Conservation (phyloP, 78 protist genomes). For the Dictyostelium purpureum region DNA sequence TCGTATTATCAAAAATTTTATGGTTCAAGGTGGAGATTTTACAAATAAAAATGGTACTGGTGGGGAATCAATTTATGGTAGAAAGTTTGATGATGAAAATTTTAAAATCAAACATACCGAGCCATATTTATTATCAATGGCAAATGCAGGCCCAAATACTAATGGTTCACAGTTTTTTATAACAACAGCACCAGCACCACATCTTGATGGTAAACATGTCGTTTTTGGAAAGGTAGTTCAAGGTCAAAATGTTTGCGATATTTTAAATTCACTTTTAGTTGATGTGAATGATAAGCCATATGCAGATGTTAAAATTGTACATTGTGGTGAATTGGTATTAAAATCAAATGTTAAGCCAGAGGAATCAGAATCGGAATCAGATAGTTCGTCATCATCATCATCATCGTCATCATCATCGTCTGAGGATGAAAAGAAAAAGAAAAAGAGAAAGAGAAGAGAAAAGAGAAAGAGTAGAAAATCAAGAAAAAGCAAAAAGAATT, state of each 20-base stretch:
- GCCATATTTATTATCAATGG: slow-evolving; percentile 94
- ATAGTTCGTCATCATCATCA: not conserved
- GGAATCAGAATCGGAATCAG: not conserved
- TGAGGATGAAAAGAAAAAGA: slow-evolving; percentile 33
- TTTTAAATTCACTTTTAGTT: slow-evolving; percentile 46
- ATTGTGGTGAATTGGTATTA: slow-evolving; percentile 81
- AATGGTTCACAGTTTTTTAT: slow-evolving; percentile 93
- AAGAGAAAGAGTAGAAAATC: not conserved
- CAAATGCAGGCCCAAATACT: slow-evolving; percentile 93
- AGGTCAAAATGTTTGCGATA: slow-evolving; percentile 60
- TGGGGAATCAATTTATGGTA: slow-evolving; percentile 98
- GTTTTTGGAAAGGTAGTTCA: slow-evolving; percentile 93
- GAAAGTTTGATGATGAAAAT: slow-evolving; percentile 87
- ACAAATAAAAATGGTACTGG: slow-evolving; percentile 96
- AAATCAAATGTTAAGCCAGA: not conserved
- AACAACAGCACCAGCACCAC: slow-evolving; percentile 89
- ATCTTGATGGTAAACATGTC: slow-evolving; percentile 97
- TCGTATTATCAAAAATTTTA: slow-evolving; percentile 94
- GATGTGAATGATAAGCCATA: slow-evolving; percentile 69
- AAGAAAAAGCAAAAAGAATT: not conserved
- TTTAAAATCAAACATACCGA: slow-evolving; percentile 90
- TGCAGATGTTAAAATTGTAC: slow-evolving; percentile 68
- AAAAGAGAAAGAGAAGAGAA: slow-evolving; percentile 8
- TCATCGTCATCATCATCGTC: not conserved
- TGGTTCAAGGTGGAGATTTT: slow-evolving; percentile 93